phyloP scores from a whole-genome alignment of 805 yeast genomes.

The Cyberlindnera suaveolens region DNA sequence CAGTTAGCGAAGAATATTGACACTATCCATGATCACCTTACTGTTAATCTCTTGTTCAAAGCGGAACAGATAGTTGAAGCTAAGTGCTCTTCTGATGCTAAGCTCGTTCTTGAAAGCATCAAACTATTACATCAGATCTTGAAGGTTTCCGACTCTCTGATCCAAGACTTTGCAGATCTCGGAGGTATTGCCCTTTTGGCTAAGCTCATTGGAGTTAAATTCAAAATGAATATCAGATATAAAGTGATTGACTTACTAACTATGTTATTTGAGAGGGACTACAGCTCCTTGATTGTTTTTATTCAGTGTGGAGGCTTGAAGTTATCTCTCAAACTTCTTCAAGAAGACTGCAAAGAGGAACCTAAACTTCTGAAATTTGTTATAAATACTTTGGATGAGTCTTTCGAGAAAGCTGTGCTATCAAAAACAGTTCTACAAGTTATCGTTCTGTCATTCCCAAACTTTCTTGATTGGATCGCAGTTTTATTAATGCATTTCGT shows the following conservation, averaged over 20 bases:
- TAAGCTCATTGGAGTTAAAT: constrained; percentile 1
- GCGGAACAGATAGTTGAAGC: background rate
- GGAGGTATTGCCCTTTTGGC: constrained; percentile 16
- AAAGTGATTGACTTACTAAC: constrained; percentile 6
- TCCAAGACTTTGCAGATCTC: constrained; percentile 10
- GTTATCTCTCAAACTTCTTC: constrained; percentile 34
- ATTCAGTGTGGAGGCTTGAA: constrained; percentile 41
- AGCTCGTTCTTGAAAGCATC: background rate
- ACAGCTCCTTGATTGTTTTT: constrained; percentile 32
- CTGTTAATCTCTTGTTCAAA: background rate
- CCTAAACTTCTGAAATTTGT: constrained; percentile 34
- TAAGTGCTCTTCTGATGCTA: background rate
- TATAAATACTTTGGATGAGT: constrained; percentile 30
- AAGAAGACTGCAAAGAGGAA: constrained; percentile 36
- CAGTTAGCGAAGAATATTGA: background rate
- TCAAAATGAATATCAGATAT: background rate
- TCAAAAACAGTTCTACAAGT: constrained; percentile 38
- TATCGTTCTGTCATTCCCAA: constrained; percentile 34
- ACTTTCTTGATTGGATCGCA: constrained; percentile 32
- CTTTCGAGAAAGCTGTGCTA: constrained; percentile 31
- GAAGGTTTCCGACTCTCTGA: background rate
- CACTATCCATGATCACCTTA: background rate
- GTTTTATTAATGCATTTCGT: constrained; percentile 28
- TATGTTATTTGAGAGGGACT: constrained; percentile 18
- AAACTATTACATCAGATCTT: constrained; percentile 1